These are phyloP conservation scores for Ceratobasidium papillatum DNA, from an alignment of 1,284 basidiomycete genomes.

Conservation along the genomic window DNA sequence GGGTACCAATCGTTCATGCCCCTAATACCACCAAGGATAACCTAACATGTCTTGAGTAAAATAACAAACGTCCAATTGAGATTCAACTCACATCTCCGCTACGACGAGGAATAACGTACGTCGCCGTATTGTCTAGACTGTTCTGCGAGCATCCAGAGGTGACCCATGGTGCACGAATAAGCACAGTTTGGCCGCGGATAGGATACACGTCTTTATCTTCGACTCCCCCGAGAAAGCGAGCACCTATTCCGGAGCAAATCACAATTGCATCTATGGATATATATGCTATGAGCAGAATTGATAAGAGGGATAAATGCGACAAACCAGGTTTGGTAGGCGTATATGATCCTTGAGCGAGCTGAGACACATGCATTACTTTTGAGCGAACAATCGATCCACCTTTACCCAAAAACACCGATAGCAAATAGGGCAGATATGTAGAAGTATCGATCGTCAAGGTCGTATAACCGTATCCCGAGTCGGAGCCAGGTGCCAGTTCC, in stretches of 20 bases:
- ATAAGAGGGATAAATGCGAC: conserved; percentile 50
- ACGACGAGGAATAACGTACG: conserved; percentile 75
- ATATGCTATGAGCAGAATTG: conserved; percentile 69
- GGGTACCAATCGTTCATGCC: conserved; percentile 70
- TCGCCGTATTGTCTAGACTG: conserved; percentile 56
- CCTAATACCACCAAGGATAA: conserved; percentile 73
- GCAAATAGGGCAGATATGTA: conserved; percentile 71
- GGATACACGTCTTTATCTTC: conserved; percentile 59
- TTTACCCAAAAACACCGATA: conserved; percentile 64
- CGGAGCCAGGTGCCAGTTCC: conserved; percentile 57
- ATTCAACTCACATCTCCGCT: conserved; percentile 65
- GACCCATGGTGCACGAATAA: conserved; percentile 54
- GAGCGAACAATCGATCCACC: conserved; percentile 67
- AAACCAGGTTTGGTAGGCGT: conserved; percentile 25
- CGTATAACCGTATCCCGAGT: conserved; percentile 64
- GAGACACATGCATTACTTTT: conserved; percentile 31
- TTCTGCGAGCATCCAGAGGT: conserved; percentile 61
- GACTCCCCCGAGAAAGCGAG: conserved; percentile 58
- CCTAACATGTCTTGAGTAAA: conserved; percentile 51
- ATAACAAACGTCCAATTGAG: neutral
- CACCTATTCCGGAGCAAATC: conserved; percentile 59
- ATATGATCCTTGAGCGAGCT: conserved; percentile 21
- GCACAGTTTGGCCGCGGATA: conserved; percentile 18
- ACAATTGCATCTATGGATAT: conserved; percentile 53
- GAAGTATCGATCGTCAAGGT: conserved; percentile 75